Base-by-base conservation (phyloP, 441 rosid genomes). In the Populus tomentosa region DNA sequence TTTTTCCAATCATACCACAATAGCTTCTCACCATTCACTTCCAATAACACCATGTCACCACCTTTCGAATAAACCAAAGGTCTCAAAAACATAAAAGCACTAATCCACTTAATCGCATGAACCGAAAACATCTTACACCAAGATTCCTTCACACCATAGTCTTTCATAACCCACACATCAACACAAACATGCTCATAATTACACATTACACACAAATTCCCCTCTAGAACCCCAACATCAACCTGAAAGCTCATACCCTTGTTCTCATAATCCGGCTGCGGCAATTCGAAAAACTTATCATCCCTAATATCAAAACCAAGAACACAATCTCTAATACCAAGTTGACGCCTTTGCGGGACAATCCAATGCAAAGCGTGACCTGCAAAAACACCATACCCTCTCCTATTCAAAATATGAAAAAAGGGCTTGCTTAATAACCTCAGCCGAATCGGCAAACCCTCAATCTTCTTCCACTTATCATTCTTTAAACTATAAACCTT, bases 91-190 rank as follows among this genome's bases (percentile, higher is more conserved):
- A 77, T 63, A 67, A 82, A 36, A 21, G 77, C 14, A 42, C 76
- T 72, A 3, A 82, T 69, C 13, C 64, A 71, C 74, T 78, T 85
- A 7, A 87, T 59, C 30, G 68, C 71, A 7, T 70, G 72, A 78
- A 89, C 77, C 0, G 86, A 84, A n/a, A 87, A 85, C 68, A 83
- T 42, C 81, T 80, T 88, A 59, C 30, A 32, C 97, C 97, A 91
- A 67, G 97, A 89, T 6, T 77, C 84, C 80, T 82, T 86, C 30
- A 81, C 79, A 23, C 90, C 88, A 33, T 85, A 88, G n/a, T 90
- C 89, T 75, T 79, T 82, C 98, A 93, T 86, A 72, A 89, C 63
- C 94, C 94, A 91, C 62, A 92, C 82, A 74, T 86, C 93, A 70
- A 84, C 76, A 46, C 62, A 24, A 0, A 30, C 69, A 40, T 78